phyloP scores from a whole-genome alignment of 495 filamentous ascomycete genomes.

The Glarea lozoyensis region DNA sequence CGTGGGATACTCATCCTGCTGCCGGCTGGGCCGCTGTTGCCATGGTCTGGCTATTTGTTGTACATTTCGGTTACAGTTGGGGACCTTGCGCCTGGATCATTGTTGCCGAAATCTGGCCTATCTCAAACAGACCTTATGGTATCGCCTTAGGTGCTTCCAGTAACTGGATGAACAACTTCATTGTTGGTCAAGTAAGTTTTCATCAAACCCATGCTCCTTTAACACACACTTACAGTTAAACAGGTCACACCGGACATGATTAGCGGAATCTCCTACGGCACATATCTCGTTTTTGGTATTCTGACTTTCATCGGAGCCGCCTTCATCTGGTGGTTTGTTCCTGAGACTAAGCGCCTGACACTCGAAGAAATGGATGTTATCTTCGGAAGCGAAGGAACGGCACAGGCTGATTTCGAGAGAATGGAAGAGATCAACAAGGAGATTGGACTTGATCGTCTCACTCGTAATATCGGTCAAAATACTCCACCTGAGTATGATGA shows the following conservation, averaged over 20 bases:
- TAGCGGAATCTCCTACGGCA: conserved; percentile 59
- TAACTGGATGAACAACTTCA: conserved; percentile 57
- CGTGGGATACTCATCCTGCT: conserved; percentile 47
- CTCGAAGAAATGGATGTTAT: conserved; percentile 59
- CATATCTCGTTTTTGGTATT: conserved; percentile 70
- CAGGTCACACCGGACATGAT: conserved; percentile 70
- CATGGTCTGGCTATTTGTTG: conserved; percentile 78
- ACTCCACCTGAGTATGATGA: too few relatives aligned
- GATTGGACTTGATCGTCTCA: conserved; percentile 47
- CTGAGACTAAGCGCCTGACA: conserved; percentile 62
- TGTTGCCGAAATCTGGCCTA: conserved; percentile 69
- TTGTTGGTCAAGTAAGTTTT: conserved; percentile 22
- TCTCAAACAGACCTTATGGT: conserved; percentile 64
- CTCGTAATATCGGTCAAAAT: too few relatives aligned
- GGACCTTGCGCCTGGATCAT: conserved; percentile 64
- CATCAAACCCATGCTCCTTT: background rate
- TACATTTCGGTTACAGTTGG: conserved; percentile 74
- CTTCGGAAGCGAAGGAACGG: conserved; percentile 63
- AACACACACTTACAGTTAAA: background rate
- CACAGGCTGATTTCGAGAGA: conserved; percentile 60
- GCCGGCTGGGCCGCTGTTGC: conserved; percentile 71
- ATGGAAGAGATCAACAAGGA: conserved; percentile 67
- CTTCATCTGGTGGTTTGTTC: conserved; percentile 70
- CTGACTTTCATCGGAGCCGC: conserved; percentile 58
- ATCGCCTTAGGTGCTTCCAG: conserved; percentile 59